Evolutionary conservation across 768 basidiomycete genomes (phyloP), one percentile per base, ranked within the genome.

Genomic region (Udeniomyces megalosporus): DNA sequence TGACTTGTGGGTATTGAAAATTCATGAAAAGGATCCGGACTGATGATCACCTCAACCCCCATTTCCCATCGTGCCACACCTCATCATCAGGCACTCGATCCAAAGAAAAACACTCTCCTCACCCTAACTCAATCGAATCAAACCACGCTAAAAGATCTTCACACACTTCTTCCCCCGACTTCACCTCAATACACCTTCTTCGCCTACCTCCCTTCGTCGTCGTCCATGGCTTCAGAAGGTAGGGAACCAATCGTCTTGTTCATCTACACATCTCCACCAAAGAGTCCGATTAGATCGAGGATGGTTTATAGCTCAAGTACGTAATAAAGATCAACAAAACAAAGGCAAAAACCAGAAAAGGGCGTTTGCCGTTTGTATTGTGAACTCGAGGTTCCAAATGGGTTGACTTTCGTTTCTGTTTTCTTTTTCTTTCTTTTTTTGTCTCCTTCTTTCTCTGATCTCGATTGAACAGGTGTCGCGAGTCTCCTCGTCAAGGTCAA

Each of bases 121-220:
- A 12, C 15, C 22, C 22, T 34, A 26, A 22, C 42, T 28, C 20
- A 14, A 24, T 44, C 28, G 44, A 45, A 38, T 28, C 44, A 11
- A 38, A 57, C 49, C 15, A n/a, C 49, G 22, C 26, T 22, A 38
- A 14, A 24, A 6, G 8, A 55, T 35, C 22, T 42, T 2, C 5
- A 14, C 20, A 12, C 31, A 1, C 55, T 1, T 55, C 22, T 44
- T 35, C 38, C 14, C 24, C 26, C 5, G 28, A 12, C n/a, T 1
- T 44, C 54, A 3, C 54, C 11, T 15, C 62, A 64, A 35, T 64
- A 64, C 56, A 64, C 62, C 28, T 51, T 64, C 56, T 58, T 58
- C 46, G 38, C 62, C 26, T 64, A 58, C 48, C 31, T 24, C 11
- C 62, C 62, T 2, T 31, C 46, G 11, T 22, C 26, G 5, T 42